A percentile compares a stretch with the other conserved stretches of the same genome.
Conservation (phyloP, 306 rosid genomes). For the Senna siamea region DNA sequence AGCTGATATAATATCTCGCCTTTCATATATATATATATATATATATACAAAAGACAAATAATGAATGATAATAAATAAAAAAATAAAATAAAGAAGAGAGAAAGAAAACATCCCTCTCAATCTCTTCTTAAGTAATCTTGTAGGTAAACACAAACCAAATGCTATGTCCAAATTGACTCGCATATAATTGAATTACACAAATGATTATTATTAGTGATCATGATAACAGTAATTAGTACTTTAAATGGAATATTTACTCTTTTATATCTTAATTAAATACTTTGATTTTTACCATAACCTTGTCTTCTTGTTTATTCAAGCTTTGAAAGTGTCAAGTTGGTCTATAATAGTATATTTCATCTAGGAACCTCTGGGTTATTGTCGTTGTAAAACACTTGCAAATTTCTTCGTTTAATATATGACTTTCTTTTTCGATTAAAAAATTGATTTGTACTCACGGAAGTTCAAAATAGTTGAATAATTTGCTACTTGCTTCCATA, state of each 20-base stretch:
- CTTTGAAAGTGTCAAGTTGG: neutral
- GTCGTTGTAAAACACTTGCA: neutral
- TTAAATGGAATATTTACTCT: slow-evolving; percentile 7
- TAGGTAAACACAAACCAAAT: slow-evolving; percentile 6
- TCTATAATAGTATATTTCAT: neutral
- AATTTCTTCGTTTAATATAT: neutral
- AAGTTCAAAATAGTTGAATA: slow-evolving; percentile 3
- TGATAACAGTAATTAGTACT: slow-evolving; percentile 9
- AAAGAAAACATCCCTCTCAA: slow-evolving; percentile 6
- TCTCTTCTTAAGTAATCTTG: neutral
- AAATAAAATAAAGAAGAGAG: neutral
- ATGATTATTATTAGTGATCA: neutral
- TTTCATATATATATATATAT: neutral
- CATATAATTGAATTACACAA: neutral
- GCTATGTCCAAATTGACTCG: neutral
- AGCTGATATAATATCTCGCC: neutral
- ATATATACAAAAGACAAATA: neutral
- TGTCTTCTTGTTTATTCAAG: neutral
- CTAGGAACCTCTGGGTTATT: neutral
- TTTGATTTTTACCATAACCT: neutral
- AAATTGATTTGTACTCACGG: neutral
- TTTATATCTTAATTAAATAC: neutral
- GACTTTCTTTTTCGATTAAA: neutral
- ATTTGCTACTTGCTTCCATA: slow-evolving; percentile 10
- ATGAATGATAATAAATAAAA: neutral